Evolutionary conservation across 345 rosid genomes (phyloP).

Genomic region (Boechera retrofracta): DNA sequence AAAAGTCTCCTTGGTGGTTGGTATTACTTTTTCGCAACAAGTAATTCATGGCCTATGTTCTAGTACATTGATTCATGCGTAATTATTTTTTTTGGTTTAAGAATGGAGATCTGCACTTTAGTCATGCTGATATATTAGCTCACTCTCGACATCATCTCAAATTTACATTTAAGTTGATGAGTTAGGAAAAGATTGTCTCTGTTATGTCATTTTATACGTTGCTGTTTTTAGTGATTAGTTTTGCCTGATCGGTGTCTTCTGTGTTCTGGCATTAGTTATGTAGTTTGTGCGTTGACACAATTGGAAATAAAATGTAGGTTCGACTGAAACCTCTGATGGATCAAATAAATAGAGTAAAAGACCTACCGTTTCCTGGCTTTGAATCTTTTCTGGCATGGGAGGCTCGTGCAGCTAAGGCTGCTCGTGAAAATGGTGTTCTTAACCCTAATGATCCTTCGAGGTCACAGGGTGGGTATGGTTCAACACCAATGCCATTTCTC

Average conservation of each 20-base stretch:
- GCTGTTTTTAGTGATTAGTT: background rate
- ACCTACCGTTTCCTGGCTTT: background rate
- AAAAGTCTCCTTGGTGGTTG: too few species aligned
- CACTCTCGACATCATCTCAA: too few species aligned
- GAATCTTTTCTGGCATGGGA: background rate
- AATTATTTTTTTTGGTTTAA: too few species aligned
- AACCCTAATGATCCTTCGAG: background rate
- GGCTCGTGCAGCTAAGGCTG: background rate
- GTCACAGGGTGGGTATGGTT: background rate
- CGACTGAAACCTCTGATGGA: background rate
- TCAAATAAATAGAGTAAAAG: background rate
- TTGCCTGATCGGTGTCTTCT: too few species aligned
- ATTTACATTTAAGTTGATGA: too few species aligned
- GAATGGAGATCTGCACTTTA: too few species aligned
- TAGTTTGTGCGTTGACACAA: background rate
- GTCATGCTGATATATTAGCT: too few species aligned
- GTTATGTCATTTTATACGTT: background rate
- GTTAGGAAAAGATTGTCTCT: too few species aligned
- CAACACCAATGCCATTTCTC: constrained; percentile 5
- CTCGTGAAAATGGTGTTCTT: background rate
- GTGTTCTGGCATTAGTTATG: background rate
- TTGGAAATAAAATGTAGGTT: background rate
- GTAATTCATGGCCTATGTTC: too few species aligned
- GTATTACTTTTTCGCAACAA: too few species aligned
- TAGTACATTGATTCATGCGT: too few species aligned